Conservation (phyloP, 495 filamentous ascomycete species). For the Acidiella bohemica region DNA sequence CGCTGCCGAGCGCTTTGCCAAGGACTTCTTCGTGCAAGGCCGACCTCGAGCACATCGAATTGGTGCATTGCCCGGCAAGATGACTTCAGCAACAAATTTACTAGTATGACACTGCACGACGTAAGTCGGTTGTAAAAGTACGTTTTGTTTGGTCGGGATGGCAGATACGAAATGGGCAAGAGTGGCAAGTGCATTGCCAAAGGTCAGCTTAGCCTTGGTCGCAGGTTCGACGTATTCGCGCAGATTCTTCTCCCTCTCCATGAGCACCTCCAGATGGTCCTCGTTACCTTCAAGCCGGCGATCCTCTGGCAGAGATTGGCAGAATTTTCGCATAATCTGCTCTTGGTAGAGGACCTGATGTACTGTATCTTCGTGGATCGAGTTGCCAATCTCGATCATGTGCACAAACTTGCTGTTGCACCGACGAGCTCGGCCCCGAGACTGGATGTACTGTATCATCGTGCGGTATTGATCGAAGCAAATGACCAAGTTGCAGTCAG, state of each 20-base stretch:
- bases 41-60: slow-evolving; percentile 50
- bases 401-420: slow-evolving; percentile 63
- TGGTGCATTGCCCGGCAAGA: slow-evolving; percentile 66
- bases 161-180: slow-evolving; percentile 46
- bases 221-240: slow-evolving; percentile 47
- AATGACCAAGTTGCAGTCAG: slow-evolving; percentile 84
- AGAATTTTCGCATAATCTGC: slow-evolving; percentile 56
- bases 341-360: slow-evolving; percentile 43
- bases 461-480: slow-evolving; percentile 84
- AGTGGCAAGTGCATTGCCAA: slow-evolving; percentile 39
- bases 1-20: slow-evolving; percentile 82
- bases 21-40: slow-evolving; percentile 47
- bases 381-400: slow-evolving; percentile 63
- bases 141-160: slow-evolving; percentile 45
- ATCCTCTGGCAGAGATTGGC: slow-evolving; percentile 60
- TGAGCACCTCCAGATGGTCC: slow-evolving; percentile 36
- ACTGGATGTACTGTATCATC: slow-evolving; percentile 92
- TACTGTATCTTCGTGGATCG: slow-evolving; percentile 41
- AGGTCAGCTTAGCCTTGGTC: slow-evolving; percentile 72
- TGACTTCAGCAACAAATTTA: slow-evolving; percentile 64
- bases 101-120: slow-evolving; percentile 41
- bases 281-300: slow-evolving; percentile 53
- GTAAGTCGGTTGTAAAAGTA: slow-evolving; percentile 45
- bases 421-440: slow-evolving; percentile 75
- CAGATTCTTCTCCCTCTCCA: slow-evolving; percentile 41